These are phyloP conservation scores for Ophiostoma sp. DNA, from an alignment of 2,329 filamentous ascomycete genomes.

Conservation along the genomic window DNA sequence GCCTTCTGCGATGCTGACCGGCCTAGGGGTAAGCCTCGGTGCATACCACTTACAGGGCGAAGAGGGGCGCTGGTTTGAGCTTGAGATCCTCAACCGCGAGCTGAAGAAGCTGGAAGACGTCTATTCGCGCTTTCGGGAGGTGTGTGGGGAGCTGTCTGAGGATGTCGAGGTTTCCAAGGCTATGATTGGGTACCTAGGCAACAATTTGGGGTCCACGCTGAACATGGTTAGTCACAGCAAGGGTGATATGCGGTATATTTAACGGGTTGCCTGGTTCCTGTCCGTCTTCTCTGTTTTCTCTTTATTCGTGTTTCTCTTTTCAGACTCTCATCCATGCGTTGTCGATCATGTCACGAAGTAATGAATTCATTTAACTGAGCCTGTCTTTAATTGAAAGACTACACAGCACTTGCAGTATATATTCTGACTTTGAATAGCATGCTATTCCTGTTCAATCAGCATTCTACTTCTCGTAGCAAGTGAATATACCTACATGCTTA, in stretches of 20 bases:
- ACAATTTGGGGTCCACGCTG: constrained; percentile 40
- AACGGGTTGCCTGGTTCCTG: neutral
- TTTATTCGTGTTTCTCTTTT: neutral
- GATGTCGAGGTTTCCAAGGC: constrained; percentile 41
- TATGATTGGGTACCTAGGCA: constrained; percentile 43
- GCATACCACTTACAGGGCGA: constrained; percentile 43
- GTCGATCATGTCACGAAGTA: too few relatives aligned
- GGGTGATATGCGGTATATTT: constrained; percentile 32
- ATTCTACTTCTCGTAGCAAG: too few relatives aligned
- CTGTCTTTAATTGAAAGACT: too few relatives aligned
- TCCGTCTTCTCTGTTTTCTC: neutral
- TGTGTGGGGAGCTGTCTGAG: constrained; percentile 38
- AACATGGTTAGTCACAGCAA: constrained; percentile 39
- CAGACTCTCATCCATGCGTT: too few relatives aligned
- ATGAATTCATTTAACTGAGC: too few relatives aligned
- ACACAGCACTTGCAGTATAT: too few relatives aligned
- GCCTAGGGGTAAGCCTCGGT: constrained; percentile 40
- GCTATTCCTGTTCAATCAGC: too few relatives aligned
- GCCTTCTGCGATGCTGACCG: constrained; percentile 21
- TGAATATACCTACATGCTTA: too few relatives aligned
- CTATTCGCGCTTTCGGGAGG: constrained; percentile 41
- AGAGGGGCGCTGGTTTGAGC: constrained; percentile 43
- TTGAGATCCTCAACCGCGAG: constrained; percentile 45
- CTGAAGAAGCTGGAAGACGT: constrained; percentile 44
- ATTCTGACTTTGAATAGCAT: too few relatives aligned